These are phyloP conservation scores for Globisporangium spiculum DNA, from an alignment of 352 stramenopile genomes.

Conservation along the genomic window DNA sequence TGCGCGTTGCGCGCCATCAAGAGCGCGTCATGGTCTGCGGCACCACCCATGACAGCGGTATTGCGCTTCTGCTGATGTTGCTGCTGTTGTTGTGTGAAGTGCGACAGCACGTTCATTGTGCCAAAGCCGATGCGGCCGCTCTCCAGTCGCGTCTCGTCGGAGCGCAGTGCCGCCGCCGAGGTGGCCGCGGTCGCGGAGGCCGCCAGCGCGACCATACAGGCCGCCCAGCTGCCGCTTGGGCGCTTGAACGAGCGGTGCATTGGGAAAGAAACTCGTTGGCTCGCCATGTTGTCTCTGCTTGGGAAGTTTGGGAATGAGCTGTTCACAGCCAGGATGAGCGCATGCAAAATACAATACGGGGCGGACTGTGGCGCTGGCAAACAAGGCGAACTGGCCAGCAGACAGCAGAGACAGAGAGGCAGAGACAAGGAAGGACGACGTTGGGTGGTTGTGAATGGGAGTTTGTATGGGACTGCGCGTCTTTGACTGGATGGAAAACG, in stretches of 20 bases:
- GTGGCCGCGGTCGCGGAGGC: neutral
- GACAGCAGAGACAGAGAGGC: neutral
- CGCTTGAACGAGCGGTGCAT: slow-evolving; percentile 2
- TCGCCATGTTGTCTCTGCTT: neutral
- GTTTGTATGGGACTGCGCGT: neutral
- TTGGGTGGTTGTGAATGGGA: neutral
- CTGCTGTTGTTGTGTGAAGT: neutral
- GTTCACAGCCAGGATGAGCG: neutral
- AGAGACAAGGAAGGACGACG: neutral
- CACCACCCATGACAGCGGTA: neutral
- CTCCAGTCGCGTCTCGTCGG: slow-evolving; percentile 1
- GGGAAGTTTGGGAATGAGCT: neutral
- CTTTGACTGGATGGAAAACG: neutral
- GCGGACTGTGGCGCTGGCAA: neutral
- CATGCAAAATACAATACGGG: neutral
- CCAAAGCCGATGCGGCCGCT: slow-evolving; percentile 11
- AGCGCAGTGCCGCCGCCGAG: neutral
- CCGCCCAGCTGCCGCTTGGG: slow-evolving; percentile 5
- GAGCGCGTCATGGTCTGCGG: neutral
- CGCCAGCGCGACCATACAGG: neutral
- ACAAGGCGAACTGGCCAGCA: neutral
- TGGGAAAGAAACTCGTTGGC: neutral
- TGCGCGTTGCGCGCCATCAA: slow-evolving; percentile 5
- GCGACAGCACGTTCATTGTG: neutral
- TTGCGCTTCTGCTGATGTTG: neutral